A percentile compares a stretch with the other conserved stretches of the same genome.
Conservation (phyloP, 352 stramenopile genomes). For the Phytophthora parvispora region DNA sequence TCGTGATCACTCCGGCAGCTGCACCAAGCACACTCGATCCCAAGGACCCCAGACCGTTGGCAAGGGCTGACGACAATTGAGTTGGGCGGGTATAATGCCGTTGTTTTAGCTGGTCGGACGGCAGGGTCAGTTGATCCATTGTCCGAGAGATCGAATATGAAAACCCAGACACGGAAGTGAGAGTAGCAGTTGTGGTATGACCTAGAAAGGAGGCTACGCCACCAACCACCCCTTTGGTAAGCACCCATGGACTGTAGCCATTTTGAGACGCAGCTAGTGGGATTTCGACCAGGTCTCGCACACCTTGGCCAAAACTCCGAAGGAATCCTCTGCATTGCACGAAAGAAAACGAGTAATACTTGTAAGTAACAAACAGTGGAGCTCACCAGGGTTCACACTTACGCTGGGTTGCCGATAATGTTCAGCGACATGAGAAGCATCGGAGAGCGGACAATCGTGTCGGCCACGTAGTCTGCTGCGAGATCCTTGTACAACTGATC, state of each 20-base stretch:
- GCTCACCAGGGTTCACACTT: constrained; percentile 30
- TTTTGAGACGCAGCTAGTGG: constrained; percentile 71
- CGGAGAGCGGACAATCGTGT: constrained; percentile 81
- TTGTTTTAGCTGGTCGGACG: constrained; percentile 64
- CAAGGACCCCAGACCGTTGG: constrained; percentile 72
- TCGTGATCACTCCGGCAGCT: constrained; percentile 81
- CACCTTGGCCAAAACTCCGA: constrained; percentile 69
- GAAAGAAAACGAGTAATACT: neutral
- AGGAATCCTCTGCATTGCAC: constrained; percentile 70
- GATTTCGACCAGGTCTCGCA: constrained; percentile 86
- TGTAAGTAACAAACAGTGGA: constrained; percentile 11
- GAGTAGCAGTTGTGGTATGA: constrained; percentile 71
- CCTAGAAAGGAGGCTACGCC: constrained; percentile 81
- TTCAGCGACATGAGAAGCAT: constrained; percentile 89
- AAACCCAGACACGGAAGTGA: constrained; percentile 84
- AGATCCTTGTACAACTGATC: constrained; percentile 88
- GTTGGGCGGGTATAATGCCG: constrained; percentile 77
- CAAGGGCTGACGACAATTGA: constrained; percentile 69
- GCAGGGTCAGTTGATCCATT: constrained; percentile 83
- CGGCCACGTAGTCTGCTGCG: constrained; percentile 84
- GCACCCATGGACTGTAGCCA: constrained; percentile 81
- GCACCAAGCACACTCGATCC: constrained; percentile 83
- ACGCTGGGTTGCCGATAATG: constrained; percentile 89
- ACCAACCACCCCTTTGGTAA: constrained; percentile 77
- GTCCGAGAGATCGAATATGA: constrained; percentile 86